phyloP scores from a whole-genome alignment of 176 grass and related monocot genomes.

The Saccharum officinarum region DNA sequence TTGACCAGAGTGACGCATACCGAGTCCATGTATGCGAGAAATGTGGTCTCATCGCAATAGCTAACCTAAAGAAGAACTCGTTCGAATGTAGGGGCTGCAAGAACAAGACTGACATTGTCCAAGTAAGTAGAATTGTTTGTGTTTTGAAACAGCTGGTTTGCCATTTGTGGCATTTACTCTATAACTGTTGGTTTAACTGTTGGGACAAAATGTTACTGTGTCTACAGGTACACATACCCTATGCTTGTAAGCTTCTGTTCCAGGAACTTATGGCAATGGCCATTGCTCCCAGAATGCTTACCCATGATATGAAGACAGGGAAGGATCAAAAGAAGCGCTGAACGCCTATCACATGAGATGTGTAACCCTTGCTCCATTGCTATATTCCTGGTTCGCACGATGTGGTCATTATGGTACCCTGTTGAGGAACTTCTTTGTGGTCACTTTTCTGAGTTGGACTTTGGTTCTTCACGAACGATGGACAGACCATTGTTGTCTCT shows the following conservation, averaged over 20 bases:
- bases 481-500: neutral
- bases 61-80: constrained; percentile 97
- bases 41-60: constrained; percentile 92
- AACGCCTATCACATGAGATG: neutral
- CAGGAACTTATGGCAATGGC: constrained; percentile 97
- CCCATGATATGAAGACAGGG: constrained; percentile 57
- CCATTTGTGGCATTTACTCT: neutral
- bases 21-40: constrained; percentile 99
- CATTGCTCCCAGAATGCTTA: constrained; percentile 91
- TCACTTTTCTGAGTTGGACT: neutral
- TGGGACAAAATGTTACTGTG: neutral
- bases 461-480: neutral
- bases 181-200: neutral
- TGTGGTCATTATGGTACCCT: neutral
- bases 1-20: constrained; percentile 96
- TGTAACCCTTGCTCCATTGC: neutral
- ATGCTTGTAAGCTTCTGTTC: constrained; percentile 91
- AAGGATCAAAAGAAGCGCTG: constrained; percentile 75
- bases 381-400: neutral
- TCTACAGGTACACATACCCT: constrained; percentile 80
- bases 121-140: constrained; percentile 47
- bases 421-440: neutral
- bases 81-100: constrained; percentile 96
- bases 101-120: constrained; percentile 99
- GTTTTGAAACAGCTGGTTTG: neutral